These are phyloP conservation scores for Jimgerdemannia flammicorona DNA, from an alignment of 192 early-diverging fungal genomes.

Conservation along the genomic window DNA sequence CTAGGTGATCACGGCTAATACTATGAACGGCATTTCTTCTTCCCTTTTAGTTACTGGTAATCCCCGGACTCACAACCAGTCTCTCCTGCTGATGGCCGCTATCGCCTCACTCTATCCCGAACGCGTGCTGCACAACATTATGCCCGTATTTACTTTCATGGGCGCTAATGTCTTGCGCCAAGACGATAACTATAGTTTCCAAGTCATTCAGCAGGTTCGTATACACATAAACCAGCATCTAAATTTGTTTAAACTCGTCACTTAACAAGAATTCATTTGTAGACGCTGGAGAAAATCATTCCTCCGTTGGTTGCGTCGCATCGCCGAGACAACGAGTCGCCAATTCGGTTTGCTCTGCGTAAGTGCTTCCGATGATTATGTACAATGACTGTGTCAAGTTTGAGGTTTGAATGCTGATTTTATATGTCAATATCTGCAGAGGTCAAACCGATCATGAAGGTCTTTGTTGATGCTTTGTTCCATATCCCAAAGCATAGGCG, in stretches of 20 bases:
- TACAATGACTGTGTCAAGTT: constrained; percentile 16
- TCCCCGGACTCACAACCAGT: constrained; percentile 92
- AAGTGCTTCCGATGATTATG: constrained; percentile 2
- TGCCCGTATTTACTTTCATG: constrained; percentile 99
- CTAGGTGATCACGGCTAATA: background rate
- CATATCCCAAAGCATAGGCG: constrained; percentile 94
- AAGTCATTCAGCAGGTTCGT: constrained; percentile 74
- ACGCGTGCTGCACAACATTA: constrained; percentile 84
- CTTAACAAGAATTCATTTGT: background rate
- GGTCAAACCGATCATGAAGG: constrained; percentile 75
- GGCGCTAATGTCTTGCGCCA: constrained; percentile 91
- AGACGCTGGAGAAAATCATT: constrained; percentile 80
- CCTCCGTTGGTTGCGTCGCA: constrained; percentile 69
- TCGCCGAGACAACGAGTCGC: constrained; percentile 26
- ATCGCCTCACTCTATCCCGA: constrained; percentile 81
- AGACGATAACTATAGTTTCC: constrained; percentile 96
- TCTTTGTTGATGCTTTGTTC: constrained; percentile 87
- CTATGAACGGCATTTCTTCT: background rate
- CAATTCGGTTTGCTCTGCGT: constrained; percentile 16
- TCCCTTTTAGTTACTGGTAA: constrained; percentile 60
- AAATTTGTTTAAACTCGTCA: too few species aligned
- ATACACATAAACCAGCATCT: background rate
- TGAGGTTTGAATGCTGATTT: constrained; percentile 12
- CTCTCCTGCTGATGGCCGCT: constrained; percentile 81
- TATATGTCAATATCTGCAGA: constrained; percentile 21